Evolutionary conservation across 1,139 yeast genomes (phyloP).

Genomic region (Kurtzmaniella quercitrusa): DNA sequence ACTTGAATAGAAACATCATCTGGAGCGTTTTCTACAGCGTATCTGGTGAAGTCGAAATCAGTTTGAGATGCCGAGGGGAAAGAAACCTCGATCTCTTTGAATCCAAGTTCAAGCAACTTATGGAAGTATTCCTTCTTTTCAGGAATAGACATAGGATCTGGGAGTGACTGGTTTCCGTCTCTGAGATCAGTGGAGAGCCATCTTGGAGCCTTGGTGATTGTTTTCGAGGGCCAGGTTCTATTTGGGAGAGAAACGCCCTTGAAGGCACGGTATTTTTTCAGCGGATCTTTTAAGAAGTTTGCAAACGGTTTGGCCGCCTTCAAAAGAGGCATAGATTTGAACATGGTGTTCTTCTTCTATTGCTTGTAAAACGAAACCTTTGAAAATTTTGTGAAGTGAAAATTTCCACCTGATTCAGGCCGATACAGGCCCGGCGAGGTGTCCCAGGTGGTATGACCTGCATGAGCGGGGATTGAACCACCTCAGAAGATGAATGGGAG

Average conservation of each 20-base stretch:
- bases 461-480: background rate
- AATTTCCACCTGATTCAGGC: background rate
- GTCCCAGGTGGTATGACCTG: background rate
- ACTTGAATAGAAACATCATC: constrained; percentile 45
- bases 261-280: constrained; percentile 35
- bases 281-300: constrained; percentile 40
- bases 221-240: constrained; percentile 41
- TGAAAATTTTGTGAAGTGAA: background rate
- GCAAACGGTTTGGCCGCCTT: constrained; percentile 12
- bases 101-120: constrained; percentile 42
- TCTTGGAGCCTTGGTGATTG: constrained; percentile 40
- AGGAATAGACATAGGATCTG: constrained; percentile 46
- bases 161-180: constrained; percentile 48
- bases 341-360: constrained; percentile 2
- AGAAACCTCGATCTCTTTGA: constrained; percentile 47
- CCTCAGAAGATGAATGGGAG: background rate
- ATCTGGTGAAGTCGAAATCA: constrained; percentile 47
- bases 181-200: constrained; percentile 49
- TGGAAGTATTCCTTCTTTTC: constrained; percentile 45
- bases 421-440: constrained; percentile 2
- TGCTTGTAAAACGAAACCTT: background rate
- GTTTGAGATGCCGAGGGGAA: constrained; percentile 49
- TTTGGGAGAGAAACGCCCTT: constrained; percentile 34
- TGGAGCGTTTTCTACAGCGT: constrained; percentile 45
- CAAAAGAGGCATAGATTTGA: constrained; percentile 6